Evolutionary conservation across 768 basidiomycete genomes (phyloP).

Genomic region (Leccinum variicolor): DNA sequence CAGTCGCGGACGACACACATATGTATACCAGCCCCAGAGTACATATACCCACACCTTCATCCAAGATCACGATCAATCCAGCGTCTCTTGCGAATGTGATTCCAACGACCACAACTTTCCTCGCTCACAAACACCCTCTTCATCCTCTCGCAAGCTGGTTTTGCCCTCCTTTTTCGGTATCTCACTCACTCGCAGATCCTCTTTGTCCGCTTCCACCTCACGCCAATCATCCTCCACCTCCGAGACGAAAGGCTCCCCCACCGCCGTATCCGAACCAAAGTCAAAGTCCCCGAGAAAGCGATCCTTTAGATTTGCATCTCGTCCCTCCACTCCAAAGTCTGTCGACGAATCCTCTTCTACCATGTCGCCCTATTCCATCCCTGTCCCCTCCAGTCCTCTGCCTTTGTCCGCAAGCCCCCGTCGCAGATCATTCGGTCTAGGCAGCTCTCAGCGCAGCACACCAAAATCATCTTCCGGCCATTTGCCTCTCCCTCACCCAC

Average conservation of each 20-base stretch:
- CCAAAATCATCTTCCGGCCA: constrained; percentile 29
- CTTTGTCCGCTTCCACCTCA: constrained; percentile 18
- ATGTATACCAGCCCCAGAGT: constrained; percentile 12
- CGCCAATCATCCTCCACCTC: constrained; percentile 16
- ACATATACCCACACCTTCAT: constrained; percentile 10
- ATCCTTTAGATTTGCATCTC: constrained; percentile 31
- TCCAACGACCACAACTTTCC: constrained; percentile 18
- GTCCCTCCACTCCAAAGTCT: constrained; percentile 30
- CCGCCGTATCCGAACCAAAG: constrained; percentile 16
- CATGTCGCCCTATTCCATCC: constrained; percentile 23
- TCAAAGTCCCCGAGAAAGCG: constrained; percentile 24
- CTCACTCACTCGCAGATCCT: constrained; percentile 25
- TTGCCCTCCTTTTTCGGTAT: constrained; percentile 29
- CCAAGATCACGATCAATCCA: constrained; percentile 13
- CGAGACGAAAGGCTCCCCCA: constrained; percentile 22
- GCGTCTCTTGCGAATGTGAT: constrained; percentile 11
- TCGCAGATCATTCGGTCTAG: constrained; percentile 31
- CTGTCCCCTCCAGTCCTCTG: constrained; percentile 27
- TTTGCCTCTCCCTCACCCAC: constrained; percentile 24
- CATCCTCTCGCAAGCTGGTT: constrained; percentile 20
- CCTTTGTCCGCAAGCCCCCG: constrained; percentile 34
- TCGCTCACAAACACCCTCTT: constrained; percentile 30
- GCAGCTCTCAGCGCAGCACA: constrained; percentile 23
- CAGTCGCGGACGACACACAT: constrained; percentile 15
- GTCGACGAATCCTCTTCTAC: constrained; percentile 15